These are phyloP conservation scores for Cyanodermella asteris DNA, from an alignment of 2,329 filamentous ascomycete genomes.

Conservation along the genomic window DNA sequence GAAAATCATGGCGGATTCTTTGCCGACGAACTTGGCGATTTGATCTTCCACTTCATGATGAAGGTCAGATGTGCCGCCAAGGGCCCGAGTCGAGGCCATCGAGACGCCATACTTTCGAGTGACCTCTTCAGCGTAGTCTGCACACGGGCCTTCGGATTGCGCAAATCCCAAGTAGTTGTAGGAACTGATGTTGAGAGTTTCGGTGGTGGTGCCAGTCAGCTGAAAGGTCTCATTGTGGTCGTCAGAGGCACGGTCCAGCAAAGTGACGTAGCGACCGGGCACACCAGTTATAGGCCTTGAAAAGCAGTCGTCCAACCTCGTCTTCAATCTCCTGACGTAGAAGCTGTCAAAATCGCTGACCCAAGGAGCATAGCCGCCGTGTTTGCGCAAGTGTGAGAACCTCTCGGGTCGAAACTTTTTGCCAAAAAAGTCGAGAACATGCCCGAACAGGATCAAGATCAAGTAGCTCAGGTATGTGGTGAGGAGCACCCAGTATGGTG, in stretches of 20 bases:
- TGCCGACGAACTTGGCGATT: conserved; percentile 79
- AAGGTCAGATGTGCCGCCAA: conserved; percentile 71
- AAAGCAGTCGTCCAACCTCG: conserved; percentile 93
- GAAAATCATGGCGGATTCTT: conserved; percentile 87
- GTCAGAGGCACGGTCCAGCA: conserved; percentile 74
- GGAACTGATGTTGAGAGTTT: conserved; percentile 95
- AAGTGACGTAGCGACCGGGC: conserved; percentile 77
- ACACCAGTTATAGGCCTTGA: conserved; percentile 81
- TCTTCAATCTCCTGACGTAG: conserved; percentile 79
- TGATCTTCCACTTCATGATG: conserved; percentile 74
- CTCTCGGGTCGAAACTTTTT: conserved; percentile 78
- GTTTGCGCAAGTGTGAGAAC: conserved; percentile 62
- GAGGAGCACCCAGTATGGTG: conserved; percentile 87
- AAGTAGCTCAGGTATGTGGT: conserved; percentile 98
- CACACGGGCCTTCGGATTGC: conserved; percentile 89
- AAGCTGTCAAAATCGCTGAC: conserved; percentile 99
- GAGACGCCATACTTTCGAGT: conserved; percentile 72
- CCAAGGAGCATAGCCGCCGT: conserved; percentile 79
- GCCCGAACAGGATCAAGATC: conserved; percentile 82
- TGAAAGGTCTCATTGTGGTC: conserved; percentile 84
- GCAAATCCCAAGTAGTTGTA: conserved; percentile 99
- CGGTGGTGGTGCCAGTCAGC: conserved; percentile 71
- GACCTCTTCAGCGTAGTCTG: conserved; percentile 71
- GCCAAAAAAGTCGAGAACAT: conserved; percentile 92
- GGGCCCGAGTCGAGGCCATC: conserved; percentile 58